Base-by-base conservation (phyloP, 257 asterid genomes). In the Ophiorrhiza pumila region DNA sequence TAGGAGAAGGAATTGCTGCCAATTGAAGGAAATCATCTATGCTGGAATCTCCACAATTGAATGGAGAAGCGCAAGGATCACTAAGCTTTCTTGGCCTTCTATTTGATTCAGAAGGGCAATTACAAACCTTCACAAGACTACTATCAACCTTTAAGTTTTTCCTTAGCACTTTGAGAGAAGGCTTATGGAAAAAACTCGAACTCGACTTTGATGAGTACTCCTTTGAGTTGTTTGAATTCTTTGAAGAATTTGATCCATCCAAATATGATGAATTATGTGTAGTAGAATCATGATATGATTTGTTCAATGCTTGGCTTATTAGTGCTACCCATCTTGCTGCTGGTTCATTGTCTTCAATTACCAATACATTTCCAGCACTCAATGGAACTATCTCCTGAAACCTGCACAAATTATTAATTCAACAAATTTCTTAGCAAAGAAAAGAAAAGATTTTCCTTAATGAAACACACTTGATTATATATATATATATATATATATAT, bases 301-400 rank as follows among this genome's bases (percentile, higher is more conserved):
- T 94, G 88, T 94, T 94, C 32, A 94, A 87, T 67, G 97, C 89
- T 4, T 85, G 87, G 83, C 93, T 91, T 69, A 88, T 91, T 11
- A 94, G 79, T 20, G 96, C 93, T 25, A 94, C 49, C 99, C 99
- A 94, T 85, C 89, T 94, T 66, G 91, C 78, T 53, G 95, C 99
- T 23, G 99, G 99, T 80, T 90, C 97, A 67, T 85, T 94, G 86
- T 91, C 99, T 77, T 94, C 99, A 60, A 72, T 77, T 71, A 86
- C 97, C 52, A 94, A 29, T 4, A 94, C 92, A 79, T 94, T 94
- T 71, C 99, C 99, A 42, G 99, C 96, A 71, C 75, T 94, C 71
- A 94, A 64, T 11, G 99, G 99, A 1, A 94, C 99, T 3, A 94
- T 94, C 77, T 94, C 99, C 74, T 94, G 99, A 80, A 94, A 94